Evolutionary conservation across 2,329 filamentous ascomycete species (phyloP), one percentile per base, ranked within the genome.

Genomic region (Chrysosphaeria jannelii): DNA sequence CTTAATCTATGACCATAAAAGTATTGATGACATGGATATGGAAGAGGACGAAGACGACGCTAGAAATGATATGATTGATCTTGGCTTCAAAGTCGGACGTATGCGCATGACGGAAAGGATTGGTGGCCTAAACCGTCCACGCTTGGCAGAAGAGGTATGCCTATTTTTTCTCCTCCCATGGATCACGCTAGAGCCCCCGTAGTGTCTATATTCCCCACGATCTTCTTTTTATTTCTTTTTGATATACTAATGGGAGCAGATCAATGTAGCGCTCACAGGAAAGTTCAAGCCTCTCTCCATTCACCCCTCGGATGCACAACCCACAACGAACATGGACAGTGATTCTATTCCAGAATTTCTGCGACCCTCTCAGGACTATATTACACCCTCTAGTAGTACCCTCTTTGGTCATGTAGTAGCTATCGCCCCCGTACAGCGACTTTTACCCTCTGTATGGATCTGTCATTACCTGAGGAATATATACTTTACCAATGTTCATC

Each of bases 51-150:
- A 24, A 2, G 23, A 24, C 10, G 22, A 45, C 71, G 32, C 60
- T 2, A 30, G 25, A 3, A 49, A 68, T 36, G 66, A 72, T 28
- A 43, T 74, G 21, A 55, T 70, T 31, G 71, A 78, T 39, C 45
- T 78, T 13, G 71, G 70, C 2, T 57, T 76, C 27, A 55, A 57
- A 31, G 51, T 78, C 29, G 70, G 70, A 2, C 68, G 59, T 38
- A 57, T 76, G 53, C 57, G 58, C 28, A 61, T 78, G 28, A 74
- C 66, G 3, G 70, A 78, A 35, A 53, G 69, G 18, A 60, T 78
- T 30, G 71, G 71, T 10, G 69, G 69, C 1, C 56, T 71, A 32
- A 64, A 70, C 20, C 50, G 69, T 21, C 69, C 70, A 3, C 61
- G 63, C 33, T 53, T 78, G 27, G 53, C 58, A 4, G 63, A 75